Evolutionary conservation across 352 stramenopile species (phyloP).

Genomic region (Globisporangium polare): DNA sequence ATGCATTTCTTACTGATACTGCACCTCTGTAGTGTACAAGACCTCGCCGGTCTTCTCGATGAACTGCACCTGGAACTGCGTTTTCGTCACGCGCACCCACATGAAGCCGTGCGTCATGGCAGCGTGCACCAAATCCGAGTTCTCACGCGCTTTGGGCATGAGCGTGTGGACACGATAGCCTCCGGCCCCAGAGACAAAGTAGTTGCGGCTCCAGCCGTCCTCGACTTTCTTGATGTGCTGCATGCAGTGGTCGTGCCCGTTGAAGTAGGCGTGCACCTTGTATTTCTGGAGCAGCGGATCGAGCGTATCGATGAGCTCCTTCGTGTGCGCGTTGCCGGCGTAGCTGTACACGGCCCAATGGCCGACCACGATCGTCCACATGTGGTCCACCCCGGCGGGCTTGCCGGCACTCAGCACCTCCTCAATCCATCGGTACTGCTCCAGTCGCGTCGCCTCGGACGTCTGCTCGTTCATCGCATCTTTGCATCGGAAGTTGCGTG

Average conservation of each 20-base stretch:
- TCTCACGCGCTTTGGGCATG: conserved; percentile 58
- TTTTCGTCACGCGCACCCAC: conserved; percentile 65
- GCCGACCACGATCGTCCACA: conserved; percentile 84
- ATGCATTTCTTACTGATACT: conserved; percentile 26
- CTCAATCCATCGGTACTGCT: conserved; percentile 82
- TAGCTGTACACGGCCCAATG: conserved; percentile 87
- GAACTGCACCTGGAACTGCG: conserved; percentile 72
- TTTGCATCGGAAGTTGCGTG: conserved; percentile 73
- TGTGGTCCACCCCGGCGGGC: conserved; percentile 57
- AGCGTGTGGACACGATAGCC: conserved; percentile 70
- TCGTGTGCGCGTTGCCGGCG: conserved; percentile 75
- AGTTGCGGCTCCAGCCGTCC: conserved; percentile 49
- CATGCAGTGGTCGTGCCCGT: conserved; percentile 81
- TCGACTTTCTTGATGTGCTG: conserved; percentile 70
- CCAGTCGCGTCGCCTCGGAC: conserved; percentile 42
- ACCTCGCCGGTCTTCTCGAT: conserved; percentile 62
- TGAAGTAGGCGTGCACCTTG: conserved; percentile 86
- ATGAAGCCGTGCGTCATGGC: conserved; percentile 86
- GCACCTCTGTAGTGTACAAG: conserved; percentile 79
- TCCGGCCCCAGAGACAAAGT: conserved; percentile 77
- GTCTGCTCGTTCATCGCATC: conserved; percentile 77
- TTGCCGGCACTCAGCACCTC: conserved; percentile 51
- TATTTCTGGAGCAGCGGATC: conserved; percentile 78
- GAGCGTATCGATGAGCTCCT: conserved; percentile 67
- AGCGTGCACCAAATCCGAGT: conserved; percentile 69